Evolutionary conservation across 257 asterid genomes (phyloP), one percentile per base, ranked within the genome.

Genomic region (Craterostigma plantagineum): DNA sequence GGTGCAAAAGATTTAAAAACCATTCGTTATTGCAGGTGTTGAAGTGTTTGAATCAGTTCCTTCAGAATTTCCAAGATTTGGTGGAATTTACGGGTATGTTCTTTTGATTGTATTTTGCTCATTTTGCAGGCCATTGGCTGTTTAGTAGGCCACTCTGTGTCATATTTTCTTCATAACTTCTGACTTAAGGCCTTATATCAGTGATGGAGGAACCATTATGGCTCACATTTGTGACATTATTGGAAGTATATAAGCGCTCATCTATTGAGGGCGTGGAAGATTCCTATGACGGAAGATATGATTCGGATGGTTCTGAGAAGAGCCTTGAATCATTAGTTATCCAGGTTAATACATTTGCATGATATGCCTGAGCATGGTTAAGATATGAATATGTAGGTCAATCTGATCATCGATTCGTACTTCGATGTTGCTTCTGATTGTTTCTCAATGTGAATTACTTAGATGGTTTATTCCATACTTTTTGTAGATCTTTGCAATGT

Each of bases 261-360:
- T 75, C 81, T 39, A 61, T 90, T 49, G 72, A 83, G 54, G 94
- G 98, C 18, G 57, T 58, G 37, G 92, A 77, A 58, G 94, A 90
- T 70, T 62, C 94, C 18, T 79, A 66, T 57, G 95, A 83, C 47
- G 98, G 95, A 45, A 75, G 95, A 68, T 83, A 90, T 60, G 98
- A 90, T 71, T 90, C 98, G 41, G 94, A 90, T 65, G 94, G 98
- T 17, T 65, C 83, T 14, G 95, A 83, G 59, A 70, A 63, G 57
- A 83, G 98, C 55, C 81, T 90, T 0, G 95, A 79, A 67, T 79
- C 95, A 44, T 83, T 83, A 55, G 59, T 83, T 65, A 72, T 79
- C 64, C 98, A 90, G 98, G 98, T 83, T 52, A 58, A 49, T 52
- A 38, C 50, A 39, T 35, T 37, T 11, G 1, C 45, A 49, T 30